Conservation (phyloP, 148 eudicot genomes). For the Cornus controversa region DNA sequence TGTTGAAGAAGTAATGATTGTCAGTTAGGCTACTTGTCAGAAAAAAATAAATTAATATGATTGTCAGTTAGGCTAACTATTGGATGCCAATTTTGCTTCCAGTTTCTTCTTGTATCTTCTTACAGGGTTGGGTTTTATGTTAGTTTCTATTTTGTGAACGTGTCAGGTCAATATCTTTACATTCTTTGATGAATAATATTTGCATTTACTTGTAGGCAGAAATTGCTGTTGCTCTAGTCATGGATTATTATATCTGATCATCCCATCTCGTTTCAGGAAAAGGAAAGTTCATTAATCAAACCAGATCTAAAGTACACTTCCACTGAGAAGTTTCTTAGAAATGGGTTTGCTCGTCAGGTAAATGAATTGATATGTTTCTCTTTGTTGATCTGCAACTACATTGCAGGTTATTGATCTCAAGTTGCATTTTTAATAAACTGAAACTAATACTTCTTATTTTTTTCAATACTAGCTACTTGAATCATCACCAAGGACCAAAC, state of each 20-base stretch:
- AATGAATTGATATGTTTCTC: neutral
- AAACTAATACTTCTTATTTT: neutral
- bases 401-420: neutral
- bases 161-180: neutral
- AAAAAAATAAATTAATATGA: too few relatives aligned
- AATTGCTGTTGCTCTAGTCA: neutral
- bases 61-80: neutral
- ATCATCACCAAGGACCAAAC: constrained; percentile 64
- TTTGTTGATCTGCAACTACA: neutral
- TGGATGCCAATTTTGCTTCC: neutral
- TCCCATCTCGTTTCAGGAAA: constrained; percentile 47
- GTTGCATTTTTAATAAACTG: neutral
- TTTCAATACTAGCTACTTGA: constrained; percentile 57
- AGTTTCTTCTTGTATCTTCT: neutral
- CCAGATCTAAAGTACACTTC: constrained; percentile 40
- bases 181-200: neutral
- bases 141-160: constrained; percentile 2
- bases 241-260: neutral
- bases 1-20: neutral
- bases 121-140: neutral
- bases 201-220: neutral
- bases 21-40: too few relatives aligned
- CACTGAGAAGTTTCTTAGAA: constrained; percentile 62
- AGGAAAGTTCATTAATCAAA: constrained; percentile 26
- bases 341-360: constrained; percentile 85